A percentile compares a stretch with the other conserved stretches of the same genome.
Evolutionary conservation across 768 basidiomycete genomes (phyloP).

Genomic region (Tremella yokohamensis): DNA sequence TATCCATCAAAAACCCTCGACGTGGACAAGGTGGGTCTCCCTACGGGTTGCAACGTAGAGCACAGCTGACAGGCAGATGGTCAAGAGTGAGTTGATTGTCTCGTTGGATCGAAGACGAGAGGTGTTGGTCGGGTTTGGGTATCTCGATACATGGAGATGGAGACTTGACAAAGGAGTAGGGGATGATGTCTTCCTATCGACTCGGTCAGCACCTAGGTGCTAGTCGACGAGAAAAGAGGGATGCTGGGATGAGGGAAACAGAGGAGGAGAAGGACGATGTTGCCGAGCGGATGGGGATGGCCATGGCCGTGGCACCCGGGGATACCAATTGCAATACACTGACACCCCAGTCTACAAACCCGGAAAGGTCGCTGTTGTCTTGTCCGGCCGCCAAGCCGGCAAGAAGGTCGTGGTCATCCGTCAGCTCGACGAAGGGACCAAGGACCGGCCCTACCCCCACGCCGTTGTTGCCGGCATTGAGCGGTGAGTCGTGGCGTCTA

Average conservation of each 20-base stretch:
- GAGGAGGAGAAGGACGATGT: too few relatives aligned
- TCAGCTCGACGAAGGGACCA: slow-evolving; percentile 93
- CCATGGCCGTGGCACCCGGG: too few relatives aligned
- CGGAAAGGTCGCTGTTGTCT: slow-evolving; percentile 67
- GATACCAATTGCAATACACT: too few relatives aligned
- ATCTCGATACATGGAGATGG: too few relatives aligned
- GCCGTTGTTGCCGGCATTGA: slow-evolving; percentile 98
- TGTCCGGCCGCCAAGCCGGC: slow-evolving; percentile 98
- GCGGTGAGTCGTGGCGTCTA: slow-evolving; percentile 54
- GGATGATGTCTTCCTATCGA: too few relatives aligned
- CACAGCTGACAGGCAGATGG: slow-evolving; percentile 28
- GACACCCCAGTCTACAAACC: slow-evolving; percentile 55
- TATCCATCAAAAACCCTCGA: slow-evolving; percentile 2
- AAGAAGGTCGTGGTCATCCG: slow-evolving; percentile 99
- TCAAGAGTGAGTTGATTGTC: slow-evolving; percentile 40
- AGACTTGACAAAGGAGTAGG: too few relatives aligned
- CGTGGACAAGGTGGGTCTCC: slow-evolving; percentile 13
- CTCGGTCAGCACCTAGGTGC: too few relatives aligned
- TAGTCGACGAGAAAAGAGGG: too few relatives aligned
- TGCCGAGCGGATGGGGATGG: too few relatives aligned
- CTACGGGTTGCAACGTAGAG: not conserved
- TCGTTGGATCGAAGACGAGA: not conserved
- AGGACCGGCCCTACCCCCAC: slow-evolving; percentile 93
- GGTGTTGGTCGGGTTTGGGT: too few relatives aligned
- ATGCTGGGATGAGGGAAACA: too few relatives aligned